Base-by-base conservation (phyloP, 306 rosid genomes). In the Cyamopsis tetragonoloba region DNA sequence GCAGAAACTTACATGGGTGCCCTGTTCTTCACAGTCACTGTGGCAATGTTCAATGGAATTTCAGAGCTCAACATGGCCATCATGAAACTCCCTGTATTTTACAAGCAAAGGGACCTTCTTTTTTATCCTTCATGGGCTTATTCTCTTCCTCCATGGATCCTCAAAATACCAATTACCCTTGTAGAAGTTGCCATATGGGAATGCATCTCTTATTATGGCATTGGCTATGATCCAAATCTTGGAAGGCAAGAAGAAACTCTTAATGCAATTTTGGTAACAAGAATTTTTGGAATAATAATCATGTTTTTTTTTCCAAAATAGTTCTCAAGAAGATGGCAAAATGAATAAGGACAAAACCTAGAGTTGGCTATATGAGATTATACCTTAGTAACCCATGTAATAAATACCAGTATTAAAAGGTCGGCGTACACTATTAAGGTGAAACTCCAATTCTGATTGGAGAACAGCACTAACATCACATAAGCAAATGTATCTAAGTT, bases 111-210 rank as follows among this genome's bases (percentile, higher is more conserved):
- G 58, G 92, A 88, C 72, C 86, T 82, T 49, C 85, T 77, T 57
- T 86, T 91, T 71, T 86, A 77, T 66, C 97, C 95, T 54, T 69
- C 95, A 4, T 91, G 97, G 92, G 92, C 92, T 15, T 88, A 91
- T 63, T 65, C 97, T 7, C 31, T 81, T 28, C 89, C 91, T 34
- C 72, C 91, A 64, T 83, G 91, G 93, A 85, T 89, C 61, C 89
- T 85, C 59, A 87, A 85, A 82, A 85, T 87, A 69, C 96, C 96
- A 31, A 77, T 89, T 57, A 80, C 79, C 17, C 23, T 82, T 7
- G 34, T 57, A 41, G 96, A 89, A 79, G 88, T 74, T 73, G 82
- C 76, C 75, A 77, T 87, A 27, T 89, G 96, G 96, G 91, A 81
- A 67, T 27, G 46, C 49, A 74, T 88, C 41, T 86, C 86, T 51